Base-by-base conservation (phyloP, 805 yeast species). In the Candida argentea region DNA sequence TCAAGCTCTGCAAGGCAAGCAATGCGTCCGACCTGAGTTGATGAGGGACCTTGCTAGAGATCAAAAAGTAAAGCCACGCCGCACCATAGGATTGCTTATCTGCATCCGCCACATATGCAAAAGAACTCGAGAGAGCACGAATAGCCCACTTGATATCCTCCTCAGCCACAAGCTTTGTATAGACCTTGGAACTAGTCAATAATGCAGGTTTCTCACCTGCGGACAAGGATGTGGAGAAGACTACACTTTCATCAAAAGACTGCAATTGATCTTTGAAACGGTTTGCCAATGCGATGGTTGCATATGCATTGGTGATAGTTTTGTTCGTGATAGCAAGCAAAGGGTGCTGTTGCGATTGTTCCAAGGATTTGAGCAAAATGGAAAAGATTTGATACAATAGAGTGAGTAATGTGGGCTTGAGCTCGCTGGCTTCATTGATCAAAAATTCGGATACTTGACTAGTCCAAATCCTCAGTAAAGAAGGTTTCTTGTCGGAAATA, bases 401-500 rank as follows among this genome's bases (percentile, higher is more conserved):
- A 26, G 29, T 9, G 2, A 19, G 25, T 6, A 17, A 14, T 11
- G 8, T 22, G 14, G 29, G 13, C 18, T 16, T 19, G 20, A 18
- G 9, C n/a, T n/a, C n/a, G 10, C 15, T 8, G 5, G 33, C 28
- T 5, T 33, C 14, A 2, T 29, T 20, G 4, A 24, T 8, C 3
- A 25, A 27, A 17, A 43, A 29, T 1, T 46, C 38, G 4, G 73
- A 76, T 10, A 79, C 43, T 20, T 70, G 51, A 20, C 62, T 44
- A 31, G 67, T 65, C 96, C 96, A 89, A 13, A 72, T 54, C 43
- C 71, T 73, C 39, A 79, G 69, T 14, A 82, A 50, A 18, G 68
- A 68, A 8, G 66, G 51, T 38, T 81, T 82, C 41, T 80, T 66
- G 21, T 82, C 87, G 9, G 53, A 46, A 9, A 85, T 54, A 1